Evolutionary conservation across 495 filamentous ascomycete species (phyloP).

Genomic region (Alectoria sarmentosa): DNA sequence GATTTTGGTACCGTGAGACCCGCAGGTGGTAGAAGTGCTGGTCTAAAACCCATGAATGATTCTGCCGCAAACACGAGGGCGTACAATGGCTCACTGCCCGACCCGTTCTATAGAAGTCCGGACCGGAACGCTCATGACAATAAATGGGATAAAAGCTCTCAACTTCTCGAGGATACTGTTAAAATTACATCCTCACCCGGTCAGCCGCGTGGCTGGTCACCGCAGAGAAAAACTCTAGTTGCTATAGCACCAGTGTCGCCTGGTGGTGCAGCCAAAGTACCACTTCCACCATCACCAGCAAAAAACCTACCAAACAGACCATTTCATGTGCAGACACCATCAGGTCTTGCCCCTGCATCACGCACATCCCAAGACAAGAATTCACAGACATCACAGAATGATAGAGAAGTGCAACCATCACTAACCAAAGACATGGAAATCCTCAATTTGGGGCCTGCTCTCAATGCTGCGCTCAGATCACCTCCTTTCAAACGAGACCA

Average conservation of each 20-base stretch:
- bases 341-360: constrained; percentile 33
- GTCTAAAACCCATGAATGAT: constrained; percentile 63
- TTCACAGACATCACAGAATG: constrained; percentile 48
- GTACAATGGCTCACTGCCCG: constrained; percentile 9
- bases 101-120: constrained; percentile 18
- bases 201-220: constrained; percentile 42
- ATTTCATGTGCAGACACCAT: constrained; percentile 39
- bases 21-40: constrained; percentile 48
- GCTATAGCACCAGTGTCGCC: constrained; percentile 43
- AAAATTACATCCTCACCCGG: constrained; percentile 30
- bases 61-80: constrained; percentile 60
- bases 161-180: constrained; percentile 29
- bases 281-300: constrained; percentile 46
- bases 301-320: constrained; percentile 34
- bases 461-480: constrained; percentile 27
- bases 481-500: constrained; percentile 7
- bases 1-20: constrained; percentile 90
- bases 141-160: not conserved
- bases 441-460: constrained; percentile 32
- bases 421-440: constrained; percentile 52
- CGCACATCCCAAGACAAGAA: constrained; percentile 30
- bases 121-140: constrained; percentile 14
- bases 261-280: constrained; percentile 41
- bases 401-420: constrained; percentile 46
- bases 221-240: constrained; percentile 50